Conservation (phyloP, 257 asterid species). For the Primulina eburnea region DNA sequence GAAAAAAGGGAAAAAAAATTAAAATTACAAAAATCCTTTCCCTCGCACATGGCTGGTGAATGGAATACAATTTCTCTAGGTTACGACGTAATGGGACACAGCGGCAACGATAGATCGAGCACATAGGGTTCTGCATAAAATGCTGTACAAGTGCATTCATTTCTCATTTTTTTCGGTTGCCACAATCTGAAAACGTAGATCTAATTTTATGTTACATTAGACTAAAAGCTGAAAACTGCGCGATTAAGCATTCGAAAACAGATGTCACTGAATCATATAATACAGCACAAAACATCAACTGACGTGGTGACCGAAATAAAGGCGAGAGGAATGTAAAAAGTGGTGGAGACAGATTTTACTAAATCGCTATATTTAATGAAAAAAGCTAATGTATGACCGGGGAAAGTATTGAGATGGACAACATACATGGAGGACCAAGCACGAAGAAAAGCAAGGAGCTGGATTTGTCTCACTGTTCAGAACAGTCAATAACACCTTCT, state of each 20-base stretch:
- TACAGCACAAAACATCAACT: conserved; percentile 8
- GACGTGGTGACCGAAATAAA: conserved; percentile 10
- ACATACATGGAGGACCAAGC: conserved; percentile 5
- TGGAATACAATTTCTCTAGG: no score
- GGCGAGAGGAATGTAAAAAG: conserved; percentile 2
- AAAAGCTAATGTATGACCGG: conserved; percentile 5
- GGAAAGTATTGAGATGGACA: conserved; percentile 4
- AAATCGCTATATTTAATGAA: conserved; percentile 23
- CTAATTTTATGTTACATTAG: background rate
- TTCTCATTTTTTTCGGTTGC: background rate
- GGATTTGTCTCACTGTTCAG: conserved; percentile 22
- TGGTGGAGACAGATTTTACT: conserved; percentile 9
- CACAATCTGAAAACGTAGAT: background rate
- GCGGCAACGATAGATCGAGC: no score
- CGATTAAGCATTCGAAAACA: background rate
- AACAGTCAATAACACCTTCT: conserved; percentile 13
- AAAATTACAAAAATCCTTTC: no score
- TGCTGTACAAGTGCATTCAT: no score
- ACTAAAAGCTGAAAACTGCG: background rate
- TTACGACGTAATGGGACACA: no score
- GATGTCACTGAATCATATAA: background rate
- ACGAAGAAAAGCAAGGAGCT: conserved; percentile 18
- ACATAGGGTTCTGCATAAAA: no score
- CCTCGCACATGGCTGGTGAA: no score
- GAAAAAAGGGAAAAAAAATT: background rate